These are phyloP conservation scores for Colletotrichum sp. DNA, from an alignment of 2,329 filamentous ascomycete genomes.

Conservation along the genomic window DNA sequence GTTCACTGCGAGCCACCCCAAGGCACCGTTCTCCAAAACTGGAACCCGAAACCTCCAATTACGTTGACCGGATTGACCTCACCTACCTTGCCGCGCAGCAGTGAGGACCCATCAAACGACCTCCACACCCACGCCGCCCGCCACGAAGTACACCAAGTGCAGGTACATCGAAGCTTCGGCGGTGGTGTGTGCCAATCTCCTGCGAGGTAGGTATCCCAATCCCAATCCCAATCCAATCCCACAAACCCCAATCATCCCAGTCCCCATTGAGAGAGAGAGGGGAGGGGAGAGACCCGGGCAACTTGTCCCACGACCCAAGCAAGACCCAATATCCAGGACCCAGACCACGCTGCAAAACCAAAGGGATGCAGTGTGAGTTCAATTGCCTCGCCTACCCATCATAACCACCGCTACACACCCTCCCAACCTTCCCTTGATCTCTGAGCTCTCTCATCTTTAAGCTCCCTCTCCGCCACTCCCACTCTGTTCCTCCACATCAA, in stretches of 20 bases:
- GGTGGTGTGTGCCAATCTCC: not conserved
- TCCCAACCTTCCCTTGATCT: slow-evolving; percentile 18
- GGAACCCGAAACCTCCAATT: slow-evolving; percentile 17
- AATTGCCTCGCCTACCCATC: slow-evolving; percentile 17
- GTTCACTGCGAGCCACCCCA: not conserved
- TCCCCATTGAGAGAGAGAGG: slow-evolving; percentile 1
- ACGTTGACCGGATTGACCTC: slow-evolving; percentile 16
- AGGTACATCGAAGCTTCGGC: not conserved
- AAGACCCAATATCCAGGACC: slow-evolving; percentile 12
- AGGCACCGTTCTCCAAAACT: slow-evolving; percentile 11
- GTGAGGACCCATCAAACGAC: slow-evolving; percentile 15
- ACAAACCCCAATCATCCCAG: slow-evolving; percentile 16
- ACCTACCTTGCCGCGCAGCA: slow-evolving; percentile 10
- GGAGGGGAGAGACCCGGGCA: slow-evolving; percentile 4
- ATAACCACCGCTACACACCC: slow-evolving; percentile 1
- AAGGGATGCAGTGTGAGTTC: slow-evolving; percentile 16
- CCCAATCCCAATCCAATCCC: not conserved
- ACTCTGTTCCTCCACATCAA: not conserved
- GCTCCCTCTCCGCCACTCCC: slow-evolving; percentile 17
- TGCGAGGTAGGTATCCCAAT: not conserved
- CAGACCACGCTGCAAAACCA: slow-evolving; percentile 9
- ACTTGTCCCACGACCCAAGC: slow-evolving; percentile 5
- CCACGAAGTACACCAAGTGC: not conserved
- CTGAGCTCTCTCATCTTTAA: slow-evolving; percentile 16
- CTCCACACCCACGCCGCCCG: slow-evolving; percentile 17